Evolutionary conservation across 371 early-diverging fungal genomes (phyloP).

Genomic region (Phascolomyces articulosus): DNA sequence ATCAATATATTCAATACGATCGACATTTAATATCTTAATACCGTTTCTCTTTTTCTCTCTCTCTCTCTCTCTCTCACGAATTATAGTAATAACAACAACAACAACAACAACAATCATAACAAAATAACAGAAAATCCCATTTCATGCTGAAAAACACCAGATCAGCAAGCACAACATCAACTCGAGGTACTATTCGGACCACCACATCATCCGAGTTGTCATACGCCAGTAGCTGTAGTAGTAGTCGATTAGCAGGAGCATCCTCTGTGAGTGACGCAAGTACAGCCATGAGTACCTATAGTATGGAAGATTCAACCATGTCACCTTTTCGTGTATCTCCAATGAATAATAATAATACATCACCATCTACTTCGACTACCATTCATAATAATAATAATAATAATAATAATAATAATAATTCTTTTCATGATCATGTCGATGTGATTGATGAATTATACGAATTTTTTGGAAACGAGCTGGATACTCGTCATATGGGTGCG

Average conservation of each 20-base stretch:
- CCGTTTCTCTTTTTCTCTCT: too few relatives aligned
- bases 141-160: conserved; percentile 22
- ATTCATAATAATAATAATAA: too few relatives aligned
- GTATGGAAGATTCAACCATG: conserved; percentile 14
- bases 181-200: conserved; percentile 14
- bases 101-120: too few relatives aligned
- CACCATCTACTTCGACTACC: conserved; percentile 3
- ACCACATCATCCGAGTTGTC: conserved; percentile 23
- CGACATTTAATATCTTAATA: too few relatives aligned
- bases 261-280: conserved; percentile 20
- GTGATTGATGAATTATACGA: conserved; percentile 31
- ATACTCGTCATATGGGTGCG: conserved; percentile 12
- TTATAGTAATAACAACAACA: too few relatives aligned
- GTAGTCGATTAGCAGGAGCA: conserved; percentile 16
- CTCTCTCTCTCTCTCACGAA: too few relatives aligned
- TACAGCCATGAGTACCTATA: conserved; percentile 21
- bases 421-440: conserved; percentile 17
- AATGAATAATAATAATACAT: background rate
- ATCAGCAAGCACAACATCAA: conserved; percentile 19
- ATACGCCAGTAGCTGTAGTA: conserved; percentile 14
- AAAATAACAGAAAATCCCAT: too few relatives aligned
- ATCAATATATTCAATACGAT: too few relatives aligned
- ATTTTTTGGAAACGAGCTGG: conserved; percentile 21
- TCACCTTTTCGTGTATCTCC: conserved; percentile 4
- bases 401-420: too few relatives aligned